Percentiles rank a stretch among this genome's conserved stretches.
Conservation (phyloP, 2,329 filamentous ascomycete species). For the Paecilomyces dactylethromorphus region DNA sequence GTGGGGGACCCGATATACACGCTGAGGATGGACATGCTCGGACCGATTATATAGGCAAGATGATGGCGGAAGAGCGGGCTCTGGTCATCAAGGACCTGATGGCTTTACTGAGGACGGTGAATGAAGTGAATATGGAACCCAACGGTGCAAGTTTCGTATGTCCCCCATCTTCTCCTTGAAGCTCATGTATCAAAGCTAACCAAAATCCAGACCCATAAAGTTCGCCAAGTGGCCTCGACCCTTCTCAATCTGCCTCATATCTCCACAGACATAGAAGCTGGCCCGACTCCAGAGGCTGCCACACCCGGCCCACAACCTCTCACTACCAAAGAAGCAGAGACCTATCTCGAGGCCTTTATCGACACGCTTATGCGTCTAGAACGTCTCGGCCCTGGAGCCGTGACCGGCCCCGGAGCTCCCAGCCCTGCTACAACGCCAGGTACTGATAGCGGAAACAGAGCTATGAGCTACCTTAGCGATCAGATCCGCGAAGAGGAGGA, state of each 20-base stretch:
- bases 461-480: constrained; percentile 31
- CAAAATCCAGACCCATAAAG: constrained; percentile 63
- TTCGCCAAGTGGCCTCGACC: constrained; percentile 75
- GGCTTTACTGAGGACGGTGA: constrained; percentile 67
- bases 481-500: constrained; percentile 68
- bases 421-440: constrained; percentile 19
- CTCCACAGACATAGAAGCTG: constrained; percentile 45
- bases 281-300: constrained; percentile 12
- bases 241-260: constrained; percentile 58
- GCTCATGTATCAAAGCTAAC: neutral
- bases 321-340: constrained; percentile 53
- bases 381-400: constrained; percentile 43
- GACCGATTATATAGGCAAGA: constrained; percentile 48
- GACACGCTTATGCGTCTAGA: constrained; percentile 70
- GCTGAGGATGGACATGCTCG: constrained; percentile 28
- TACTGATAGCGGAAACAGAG: constrained; percentile 24
- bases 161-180: constrained; percentile 1
- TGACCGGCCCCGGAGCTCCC: constrained; percentile 27
- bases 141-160: constrained; percentile 59
- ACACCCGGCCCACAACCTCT: constrained; percentile 19
- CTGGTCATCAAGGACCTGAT: constrained; percentile 76
- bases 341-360: constrained; percentile 65
- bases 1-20: constrained; percentile 16
- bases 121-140: constrained; percentile 76
- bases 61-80: constrained; percentile 70